Percentiles rank a stretch among this genome's conserved stretches.
Evolutionary conservation across 2,329 filamentous ascomycete genomes (phyloP).

Genomic region (Ophiostoma piceae): DNA sequence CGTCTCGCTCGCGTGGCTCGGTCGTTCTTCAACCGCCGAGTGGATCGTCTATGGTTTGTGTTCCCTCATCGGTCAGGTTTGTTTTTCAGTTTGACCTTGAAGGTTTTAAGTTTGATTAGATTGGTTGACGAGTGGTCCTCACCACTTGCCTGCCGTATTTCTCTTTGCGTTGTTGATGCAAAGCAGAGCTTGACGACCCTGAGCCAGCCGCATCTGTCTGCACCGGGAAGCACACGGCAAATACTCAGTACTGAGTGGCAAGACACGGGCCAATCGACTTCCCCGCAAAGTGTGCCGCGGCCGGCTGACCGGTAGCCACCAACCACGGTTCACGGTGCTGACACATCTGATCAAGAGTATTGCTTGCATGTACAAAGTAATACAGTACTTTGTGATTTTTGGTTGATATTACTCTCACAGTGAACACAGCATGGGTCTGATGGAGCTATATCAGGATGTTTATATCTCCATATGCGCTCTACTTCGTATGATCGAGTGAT

Average conservation of each 20-base stretch:
- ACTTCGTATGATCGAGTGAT: too few relatives aligned
- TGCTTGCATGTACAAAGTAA: too few relatives aligned
- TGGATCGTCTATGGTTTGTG: slow-evolving; percentile 15
- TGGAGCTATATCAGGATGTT: background rate
- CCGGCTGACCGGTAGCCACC: background rate
- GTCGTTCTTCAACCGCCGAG: slow-evolving; percentile 21
- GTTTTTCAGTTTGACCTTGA: background rate
- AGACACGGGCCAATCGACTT: background rate
- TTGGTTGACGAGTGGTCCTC: background rate
- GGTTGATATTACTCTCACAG: background rate
- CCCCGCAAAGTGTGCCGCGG: background rate
- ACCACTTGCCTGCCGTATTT: background rate
- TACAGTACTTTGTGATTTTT: background rate
- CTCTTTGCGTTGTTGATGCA: background rate
- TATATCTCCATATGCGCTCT: background rate
- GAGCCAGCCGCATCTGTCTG: too few relatives aligned
- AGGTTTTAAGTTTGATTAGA: background rate
- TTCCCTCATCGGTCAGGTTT: background rate
- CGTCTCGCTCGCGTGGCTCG: slow-evolving; percentile 23
- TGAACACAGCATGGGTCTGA: background rate
- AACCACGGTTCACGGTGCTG: background rate
- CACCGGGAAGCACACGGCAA: too few relatives aligned
- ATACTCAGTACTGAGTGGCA: too few relatives aligned
- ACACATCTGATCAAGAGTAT: background rate
- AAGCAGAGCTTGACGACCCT: background rate